phyloP scores from a whole-genome alignment of 1,284 basidiomycete genomes.

The Tilletia setariae region DNA sequence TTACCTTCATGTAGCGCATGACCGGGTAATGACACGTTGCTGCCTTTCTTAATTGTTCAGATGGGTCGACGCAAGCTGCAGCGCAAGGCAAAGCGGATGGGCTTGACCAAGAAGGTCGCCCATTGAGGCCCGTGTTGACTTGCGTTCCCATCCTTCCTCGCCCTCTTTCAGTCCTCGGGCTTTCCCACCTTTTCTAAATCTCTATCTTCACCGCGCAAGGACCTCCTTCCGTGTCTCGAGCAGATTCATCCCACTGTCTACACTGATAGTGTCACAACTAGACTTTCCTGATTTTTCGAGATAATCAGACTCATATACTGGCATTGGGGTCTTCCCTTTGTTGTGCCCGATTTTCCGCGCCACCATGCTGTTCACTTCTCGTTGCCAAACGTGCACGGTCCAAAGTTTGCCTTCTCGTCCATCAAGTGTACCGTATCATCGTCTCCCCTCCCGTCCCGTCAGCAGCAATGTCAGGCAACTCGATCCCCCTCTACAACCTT shows the following conservation, averaged over 20 bases:
- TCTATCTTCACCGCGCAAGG: too few relatives aligned
- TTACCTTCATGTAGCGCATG: too few relatives aligned
- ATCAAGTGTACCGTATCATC: background rate
- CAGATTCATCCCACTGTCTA: too few relatives aligned
- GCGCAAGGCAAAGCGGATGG: conserved; percentile 13
- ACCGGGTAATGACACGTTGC: background rate
- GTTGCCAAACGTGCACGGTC: background rate
- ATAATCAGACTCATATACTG: too few relatives aligned
- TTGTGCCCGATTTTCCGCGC: too few relatives aligned
- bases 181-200: background rate
- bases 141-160: background rate
- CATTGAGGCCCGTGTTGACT: background rate
- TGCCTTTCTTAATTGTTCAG: background rate
- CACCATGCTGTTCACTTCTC: background rate
- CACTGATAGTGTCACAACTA: too few relatives aligned
- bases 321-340: too few relatives aligned
- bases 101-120: conserved; percentile 17
- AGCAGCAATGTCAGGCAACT: conserved; percentile 4
- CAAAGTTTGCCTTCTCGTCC: background rate
- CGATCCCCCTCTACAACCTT: conserved; percentile 33
- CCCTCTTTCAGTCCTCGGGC: background rate
- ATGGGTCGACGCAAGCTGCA: conserved; percentile 7
- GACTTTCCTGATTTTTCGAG: too few relatives aligned
- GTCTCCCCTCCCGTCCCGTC: background rate
- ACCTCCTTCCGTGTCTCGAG: too few relatives aligned